Evolutionary conservation across 805 yeast genomes (phyloP).

Genomic region (Metschnikowia proteae): DNA sequence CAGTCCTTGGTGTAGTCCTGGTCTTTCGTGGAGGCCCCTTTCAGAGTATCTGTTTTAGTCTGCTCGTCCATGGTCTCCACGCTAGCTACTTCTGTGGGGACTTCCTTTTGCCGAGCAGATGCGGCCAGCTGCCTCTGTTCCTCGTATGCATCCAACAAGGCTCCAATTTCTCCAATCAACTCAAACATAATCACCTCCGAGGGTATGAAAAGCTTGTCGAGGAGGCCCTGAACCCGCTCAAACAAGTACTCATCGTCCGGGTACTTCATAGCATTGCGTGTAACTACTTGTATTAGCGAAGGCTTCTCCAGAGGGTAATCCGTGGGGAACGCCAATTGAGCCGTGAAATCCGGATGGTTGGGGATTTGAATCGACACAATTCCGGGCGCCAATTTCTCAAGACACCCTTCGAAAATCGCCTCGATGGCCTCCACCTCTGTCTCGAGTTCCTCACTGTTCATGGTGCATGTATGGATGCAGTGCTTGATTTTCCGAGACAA

Average conservation of each 20-base stretch:
- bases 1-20: slow-evolving; percentile 64
- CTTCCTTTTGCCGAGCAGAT: neutral
- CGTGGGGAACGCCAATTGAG: slow-evolving; percentile 71
- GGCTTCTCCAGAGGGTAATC: slow-evolving; percentile 69
- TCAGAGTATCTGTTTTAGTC: neutral
- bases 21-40: neutral
- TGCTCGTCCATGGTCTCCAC: neutral
- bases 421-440: slow-evolving; percentile 83
- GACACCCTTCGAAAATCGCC: slow-evolving; percentile 76
- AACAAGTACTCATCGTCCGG: slow-evolving; percentile 44
- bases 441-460: slow-evolving; percentile 10
- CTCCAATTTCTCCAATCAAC: slow-evolving; percentile 61
- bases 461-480: neutral
- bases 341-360: slow-evolving; percentile 52
- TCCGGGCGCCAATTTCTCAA: slow-evolving; percentile 35
- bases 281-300: slow-evolving; percentile 52
- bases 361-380: slow-evolving; percentile 53
- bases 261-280: slow-evolving; percentile 32
- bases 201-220: slow-evolving; percentile 44
- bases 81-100: neutral
- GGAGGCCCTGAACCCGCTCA: slow-evolving; percentile 44
- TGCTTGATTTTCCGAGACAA: neutral
- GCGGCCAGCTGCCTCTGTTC: slow-evolving; percentile 8
- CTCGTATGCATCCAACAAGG: slow-evolving; percentile 38
- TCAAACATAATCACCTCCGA: slow-evolving; percentile 82